Base-by-base conservation (phyloP, 345 rosid species). In the Leavenworthia alabamica region DNA sequence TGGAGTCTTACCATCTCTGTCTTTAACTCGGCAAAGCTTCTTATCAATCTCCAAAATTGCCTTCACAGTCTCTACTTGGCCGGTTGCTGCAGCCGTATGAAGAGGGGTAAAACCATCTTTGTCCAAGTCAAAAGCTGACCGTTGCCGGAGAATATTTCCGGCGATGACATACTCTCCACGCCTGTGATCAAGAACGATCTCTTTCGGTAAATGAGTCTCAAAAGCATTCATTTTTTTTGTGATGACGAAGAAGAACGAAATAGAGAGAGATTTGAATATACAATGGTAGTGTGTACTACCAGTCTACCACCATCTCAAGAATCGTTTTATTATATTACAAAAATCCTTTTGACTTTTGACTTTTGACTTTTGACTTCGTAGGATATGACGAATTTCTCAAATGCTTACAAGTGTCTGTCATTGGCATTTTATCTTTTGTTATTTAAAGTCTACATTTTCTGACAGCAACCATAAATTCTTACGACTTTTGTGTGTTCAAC, bases 11-110 rank as follows among this genome's bases (percentile, higher is more conserved):
- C 64, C 72, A 33, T 81, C 79, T 60, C 39, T 57, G 29, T 68
- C 81, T 48, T 62, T 57, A 1, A 70, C 11, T 3, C 73, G 54
- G 68, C 78, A 60, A 28, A 77, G 74, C 42, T 56, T 60, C 22
- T 5, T 66, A 53, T 79, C 82, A 50, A 57, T 45, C 31, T 52
- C 67, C 35, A 73, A 8, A 13, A 77, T 66, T 67, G 46, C 79
- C 62, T 32, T 72, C 46, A 72, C 78, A 9, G 68, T 36, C 41
- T 79, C 80, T 36, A 60, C 32, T 27, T 62, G 72, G 7, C 80
- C 81, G 1, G 70, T 67, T 23, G 60, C 77, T 8, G 82, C 79
- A 6, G 86, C 83, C 14, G 64, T 16, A 49, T 82, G 83, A 64
- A 82, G 40, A 52, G 75, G 77, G 74, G 70, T 73, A 20, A 48